A percentile compares a stretch with the other conserved stretches of the same genome.
phyloP scores from a whole-genome alignment of 1,284 basidiomycete genomes.

The Cryptococcus wingfieldii region DNA sequence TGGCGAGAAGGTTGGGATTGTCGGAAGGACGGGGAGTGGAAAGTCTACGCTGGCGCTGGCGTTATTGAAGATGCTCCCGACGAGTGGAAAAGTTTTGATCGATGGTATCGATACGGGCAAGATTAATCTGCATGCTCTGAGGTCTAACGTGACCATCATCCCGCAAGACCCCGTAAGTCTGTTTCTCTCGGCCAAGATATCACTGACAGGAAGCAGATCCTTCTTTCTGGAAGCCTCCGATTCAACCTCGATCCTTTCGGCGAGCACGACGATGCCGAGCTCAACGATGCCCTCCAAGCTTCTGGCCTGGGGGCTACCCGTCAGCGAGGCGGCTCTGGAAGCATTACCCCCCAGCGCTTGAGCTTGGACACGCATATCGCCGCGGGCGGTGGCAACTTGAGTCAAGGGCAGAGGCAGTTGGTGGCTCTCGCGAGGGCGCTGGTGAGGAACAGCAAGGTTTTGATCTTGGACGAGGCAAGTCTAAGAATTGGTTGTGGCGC shows the following conservation, averaged over 20 bases:
- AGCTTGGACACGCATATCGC: constrained; percentile 46
- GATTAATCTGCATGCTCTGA: constrained; percentile 61
- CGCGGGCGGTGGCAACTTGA: constrained; percentile 59
- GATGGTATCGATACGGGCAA: constrained; percentile 47
- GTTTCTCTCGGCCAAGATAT: not conserved
- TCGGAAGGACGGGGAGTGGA: constrained; percentile 69
- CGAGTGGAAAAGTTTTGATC: constrained; percentile 54
- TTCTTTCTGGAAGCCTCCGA: constrained; percentile 73
- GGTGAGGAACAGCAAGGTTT: constrained; percentile 52
- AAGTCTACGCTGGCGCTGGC: constrained; percentile 56
- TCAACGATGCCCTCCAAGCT: constrained; percentile 53
- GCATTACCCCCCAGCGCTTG: constrained; percentile 38
- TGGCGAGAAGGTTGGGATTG: constrained; percentile 62
- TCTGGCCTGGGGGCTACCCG: constrained; percentile 48
- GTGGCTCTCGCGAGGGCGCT: constrained; percentile 56
- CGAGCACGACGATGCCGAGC: constrained; percentile 62
- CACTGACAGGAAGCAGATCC: constrained; percentile 18
- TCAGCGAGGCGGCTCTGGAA: constrained; percentile 17
- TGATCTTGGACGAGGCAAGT: constrained; percentile 55
- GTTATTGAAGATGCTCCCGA: constrained; percentile 55
- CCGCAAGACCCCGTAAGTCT: constrained; percentile 56
- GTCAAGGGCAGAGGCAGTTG: constrained; percentile 68
- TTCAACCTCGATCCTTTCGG: constrained; percentile 73
- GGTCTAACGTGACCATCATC: constrained; percentile 57
- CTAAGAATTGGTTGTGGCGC: not conserved